Evolutionary conservation across 2,329 filamentous ascomycete species (phyloP), one percentile per base, ranked within the genome.

Genomic region (Stachybotrys elegans): DNA sequence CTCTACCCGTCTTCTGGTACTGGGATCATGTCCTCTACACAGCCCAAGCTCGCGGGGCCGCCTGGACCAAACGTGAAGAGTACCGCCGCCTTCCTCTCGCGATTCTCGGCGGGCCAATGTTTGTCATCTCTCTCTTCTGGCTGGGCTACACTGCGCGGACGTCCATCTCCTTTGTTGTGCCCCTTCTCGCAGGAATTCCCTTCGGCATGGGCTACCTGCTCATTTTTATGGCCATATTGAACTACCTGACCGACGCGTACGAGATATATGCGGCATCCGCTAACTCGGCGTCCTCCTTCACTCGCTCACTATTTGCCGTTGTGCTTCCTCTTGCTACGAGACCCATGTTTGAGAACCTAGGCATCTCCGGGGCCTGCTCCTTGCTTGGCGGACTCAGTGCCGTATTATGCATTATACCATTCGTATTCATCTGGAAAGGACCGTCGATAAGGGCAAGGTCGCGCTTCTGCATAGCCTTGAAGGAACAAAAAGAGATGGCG

Each of bases 261-360:
- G 75, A 80, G 50, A 73, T 81, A 37, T 85, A 78, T 53, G 79
- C 81, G 39, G 82, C 83, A 57, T 82, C 84, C 19, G 91, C 87
- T 57, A 97, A 77, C 36, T 92, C 93, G 58, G 85, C 72, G 42
- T 95, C 69, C 68, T 97, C 93, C 44, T 95, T 67, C 67, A 95
- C 87, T 1, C 91, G 93, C 43, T 93, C 93, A 86, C 88, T 97
- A 62, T 94, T 92, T 2, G 88, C 90, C 36, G 91, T 95, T 1
- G 64, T 82, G 2, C 66, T 85, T 37, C 81, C 81, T 4, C 66
- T 85, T 16, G 74, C 74, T 11, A 73, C 73, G 4, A 60, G 64
- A 3, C 66, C 65, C 46, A 76, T 79, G 71, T 78, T 78, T 47
- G 45, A 51, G 3, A 57, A 56, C 4, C 63, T 79, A 1, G 70